phyloP scores from a whole-genome alignment of 148 eudicot genomes.

The Persicaria maculosa region DNA sequence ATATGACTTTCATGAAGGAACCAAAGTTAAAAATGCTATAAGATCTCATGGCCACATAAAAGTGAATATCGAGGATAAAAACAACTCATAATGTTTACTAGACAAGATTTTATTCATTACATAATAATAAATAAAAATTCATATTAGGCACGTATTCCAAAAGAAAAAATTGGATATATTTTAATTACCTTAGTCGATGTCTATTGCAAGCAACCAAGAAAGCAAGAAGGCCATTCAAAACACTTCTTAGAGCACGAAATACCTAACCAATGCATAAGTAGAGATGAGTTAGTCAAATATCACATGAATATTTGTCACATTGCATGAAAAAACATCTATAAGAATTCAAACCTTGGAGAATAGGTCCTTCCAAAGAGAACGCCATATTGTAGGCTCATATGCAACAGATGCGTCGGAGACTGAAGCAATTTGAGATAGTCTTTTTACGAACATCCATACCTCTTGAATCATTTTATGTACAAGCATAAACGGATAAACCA shows the following conservation, averaged over 20 bases:
- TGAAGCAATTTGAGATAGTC: constrained; percentile 29
- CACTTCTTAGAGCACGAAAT: constrained; percentile 66
- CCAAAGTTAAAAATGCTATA: too few species aligned
- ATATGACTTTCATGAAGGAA: not conserved
- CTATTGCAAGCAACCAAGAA: constrained; percentile 80
- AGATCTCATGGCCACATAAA: not conserved
- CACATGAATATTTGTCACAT: not conserved
- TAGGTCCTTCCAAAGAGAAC: constrained; percentile 74
- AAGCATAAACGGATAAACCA: constrained; percentile 23
- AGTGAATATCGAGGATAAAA: not conserved
- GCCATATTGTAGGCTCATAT: constrained; percentile 66
- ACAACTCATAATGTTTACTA: not conserved
- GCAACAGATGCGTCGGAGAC: constrained; percentile 48
- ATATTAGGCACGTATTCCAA: not conserved
- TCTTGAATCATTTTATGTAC: constrained; percentile 35
- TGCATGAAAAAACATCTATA: not conserved
- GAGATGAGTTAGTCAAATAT: not conserved
- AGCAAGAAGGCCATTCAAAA: constrained; percentile 67
- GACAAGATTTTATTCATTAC: not conserved
- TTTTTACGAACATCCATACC: constrained; percentile 30
- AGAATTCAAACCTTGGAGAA: constrained; percentile 53
- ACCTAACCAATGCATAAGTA: constrained; percentile 30
- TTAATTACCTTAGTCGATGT: constrained; percentile 68
- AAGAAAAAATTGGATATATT: not conserved
- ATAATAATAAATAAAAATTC: not conserved